Evolutionary conservation across 2,329 filamentous ascomycete genomes (phyloP), one percentile per base, ranked within the genome.

Genomic region (Akanthomyces uredinophilus): DNA sequence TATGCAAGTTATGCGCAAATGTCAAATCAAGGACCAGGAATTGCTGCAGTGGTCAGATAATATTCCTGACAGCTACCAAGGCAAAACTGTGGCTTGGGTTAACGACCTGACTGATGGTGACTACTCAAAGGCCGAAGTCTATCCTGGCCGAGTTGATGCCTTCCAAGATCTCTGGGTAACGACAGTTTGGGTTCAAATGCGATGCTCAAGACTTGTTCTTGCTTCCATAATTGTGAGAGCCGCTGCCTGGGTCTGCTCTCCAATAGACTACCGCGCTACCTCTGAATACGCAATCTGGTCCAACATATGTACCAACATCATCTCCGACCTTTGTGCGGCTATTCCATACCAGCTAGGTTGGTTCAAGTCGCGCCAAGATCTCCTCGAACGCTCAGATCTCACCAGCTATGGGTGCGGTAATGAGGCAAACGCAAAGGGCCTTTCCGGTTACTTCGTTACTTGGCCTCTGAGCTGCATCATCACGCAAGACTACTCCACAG

Each of bases 271-370:
- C 68, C 77, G 84, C 47, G 87, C 84, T 1, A 87, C 84, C 6
- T 80, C 83, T 20, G 83, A 87, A 70, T 87, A 87, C 65, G 83
- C 83, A 13, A 79, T 79, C 0, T 81, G 82, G 5, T 78, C 81
- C 18, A 73, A 80, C 43, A 77, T 77, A 1, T 84, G 79, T 57
- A 76, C 77, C 44, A 80, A 84, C 51, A 78, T 77, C 59, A 83
- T 87, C 65, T 78, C 79, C 3, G 85, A 87, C 65, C 81, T 87
- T 43, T 78, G 87, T 59, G 83, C 85, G 1, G 83, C 80, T 2
- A 80, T 87, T n/a, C 85, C 85, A 0, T 87, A 82, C 65, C 80
- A 84, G 68, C 76, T 88, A 2, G 84, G 84, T 46, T 87, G 84
- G 83, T 82, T 83, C 61, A 72, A 79, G 16, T 78, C 77, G 60